phyloP scores from a whole-genome alignment of 83 land plant genomes.

The Diphasiastrum complanatum region DNA sequence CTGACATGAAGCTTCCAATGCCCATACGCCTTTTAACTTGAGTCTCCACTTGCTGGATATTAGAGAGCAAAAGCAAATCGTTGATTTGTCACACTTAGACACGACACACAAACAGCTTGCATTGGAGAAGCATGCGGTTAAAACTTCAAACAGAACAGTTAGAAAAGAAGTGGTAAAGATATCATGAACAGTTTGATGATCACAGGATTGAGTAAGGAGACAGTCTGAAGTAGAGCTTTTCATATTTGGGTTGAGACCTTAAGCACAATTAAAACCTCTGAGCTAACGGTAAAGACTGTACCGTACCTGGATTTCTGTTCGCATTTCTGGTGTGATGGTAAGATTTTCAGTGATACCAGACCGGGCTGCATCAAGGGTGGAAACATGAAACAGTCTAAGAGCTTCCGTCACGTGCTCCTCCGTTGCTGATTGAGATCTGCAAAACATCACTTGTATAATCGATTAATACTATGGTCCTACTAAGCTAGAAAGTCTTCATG shows the following conservation, averaged over 20 bases:
- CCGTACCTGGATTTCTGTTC: conserved; percentile 81
- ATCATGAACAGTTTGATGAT: too few species aligned
- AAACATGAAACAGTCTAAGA: conserved; percentile 66
- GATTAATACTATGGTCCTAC: too few species aligned
- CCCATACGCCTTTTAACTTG: conserved; percentile 93
- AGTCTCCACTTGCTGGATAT: conserved; percentile 92
- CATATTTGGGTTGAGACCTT: not conserved
- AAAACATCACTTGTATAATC: too few species aligned
- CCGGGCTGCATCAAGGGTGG: conserved; percentile 92
- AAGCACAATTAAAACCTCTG: not conserved
- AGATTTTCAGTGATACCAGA: conserved; percentile 83
- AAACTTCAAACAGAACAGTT: too few species aligned
- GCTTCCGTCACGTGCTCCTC: conserved; percentile 92
- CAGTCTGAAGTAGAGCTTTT: not conserved
- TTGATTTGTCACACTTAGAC: too few species aligned
- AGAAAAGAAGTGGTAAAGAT: too few species aligned
- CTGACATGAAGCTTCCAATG: conserved; percentile 89
- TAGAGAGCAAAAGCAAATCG: not conserved
- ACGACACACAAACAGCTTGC: too few species aligned
- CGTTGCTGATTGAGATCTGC: conserved; percentile 70
- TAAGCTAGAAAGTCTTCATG: too few species aligned
- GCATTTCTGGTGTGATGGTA: conserved; percentile 77
- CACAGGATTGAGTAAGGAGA: not conserved
- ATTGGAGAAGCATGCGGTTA: too few species aligned
- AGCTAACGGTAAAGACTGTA: not conserved